Percentiles rank a stretch among this genome's conserved stretches.
These are phyloP conservation scores for Batrachochytrium dendrobatidis DNA, from an alignment of 371 early-diverging fungal species.

Conservation along the genomic window DNA sequence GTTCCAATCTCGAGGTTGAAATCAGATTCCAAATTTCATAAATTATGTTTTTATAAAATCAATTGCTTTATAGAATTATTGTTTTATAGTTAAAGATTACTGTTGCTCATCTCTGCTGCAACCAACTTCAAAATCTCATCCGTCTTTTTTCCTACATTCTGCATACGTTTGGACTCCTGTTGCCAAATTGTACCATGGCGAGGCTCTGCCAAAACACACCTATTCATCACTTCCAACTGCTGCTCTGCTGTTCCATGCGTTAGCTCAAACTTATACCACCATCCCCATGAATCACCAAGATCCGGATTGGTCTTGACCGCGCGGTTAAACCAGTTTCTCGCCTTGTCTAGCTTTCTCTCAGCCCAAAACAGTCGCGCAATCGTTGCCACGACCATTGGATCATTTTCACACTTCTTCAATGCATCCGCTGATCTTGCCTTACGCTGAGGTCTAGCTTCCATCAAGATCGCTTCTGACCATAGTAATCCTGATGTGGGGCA, in stretches of 20 bases:
- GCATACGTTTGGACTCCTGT: conserved; percentile 63
- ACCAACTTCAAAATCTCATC: conserved; percentile 61
- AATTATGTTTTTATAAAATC: too few species aligned
- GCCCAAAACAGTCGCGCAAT: conserved; percentile 89
- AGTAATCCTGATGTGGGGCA: conserved; percentile 80
- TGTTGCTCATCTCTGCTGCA: conserved; percentile 35
- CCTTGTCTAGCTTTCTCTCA: conserved; percentile 89
- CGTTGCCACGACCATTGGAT: conserved; percentile 69
- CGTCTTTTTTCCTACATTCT: conserved; percentile 56
- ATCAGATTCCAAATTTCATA: too few species aligned
- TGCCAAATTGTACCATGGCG: conserved; percentile 89
- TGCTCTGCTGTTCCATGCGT: conserved; percentile 61
- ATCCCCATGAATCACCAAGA: conserved; percentile 91
- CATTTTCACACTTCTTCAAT: conserved; percentile 81
- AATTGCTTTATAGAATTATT: too few species aligned
- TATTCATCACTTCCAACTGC: conserved; percentile 43
- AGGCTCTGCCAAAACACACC: conserved; percentile 75
- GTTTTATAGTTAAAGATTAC: too few species aligned
- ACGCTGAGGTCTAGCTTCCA: conserved; percentile 82
- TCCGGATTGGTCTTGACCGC: conserved; percentile 80
- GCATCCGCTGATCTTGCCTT: conserved; percentile 87
- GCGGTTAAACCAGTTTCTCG: conserved; percentile 82
- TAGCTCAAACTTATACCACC: conserved; percentile 86
- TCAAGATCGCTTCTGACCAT: conserved; percentile 83
- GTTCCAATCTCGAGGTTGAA: too few species aligned